A percentile compares a stretch with the other conserved stretches of the same genome.
These are phyloP conservation scores for Botrytis fabae DNA, from an alignment of 2,329 filamentous ascomycete genomes.

Conservation along the genomic window DNA sequence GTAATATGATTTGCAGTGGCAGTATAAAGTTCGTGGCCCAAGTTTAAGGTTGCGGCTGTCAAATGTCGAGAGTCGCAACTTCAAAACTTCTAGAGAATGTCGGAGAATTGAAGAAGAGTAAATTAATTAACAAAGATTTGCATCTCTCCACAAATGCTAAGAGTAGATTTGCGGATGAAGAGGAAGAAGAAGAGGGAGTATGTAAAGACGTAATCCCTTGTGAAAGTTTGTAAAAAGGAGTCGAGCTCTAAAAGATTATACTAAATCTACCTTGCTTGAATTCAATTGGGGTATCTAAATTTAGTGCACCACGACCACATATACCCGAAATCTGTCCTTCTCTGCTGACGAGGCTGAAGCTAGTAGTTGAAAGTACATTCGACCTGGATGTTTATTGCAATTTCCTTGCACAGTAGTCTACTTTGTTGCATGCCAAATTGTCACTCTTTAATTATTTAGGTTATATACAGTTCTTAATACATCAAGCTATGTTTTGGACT, in stretches of 20 bases:
- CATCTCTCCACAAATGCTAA: slow-evolving; percentile 35
- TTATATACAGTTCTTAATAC: not conserved
- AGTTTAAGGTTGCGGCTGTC: slow-evolving; percentile 10
- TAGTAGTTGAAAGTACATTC: not conserved
- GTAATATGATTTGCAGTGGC: slow-evolving; percentile 3
- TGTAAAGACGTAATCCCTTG: slow-evolving; percentile 21
- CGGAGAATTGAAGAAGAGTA: slow-evolving; percentile 5
- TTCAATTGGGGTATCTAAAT: slow-evolving; percentile 21
- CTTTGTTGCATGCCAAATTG: not conserved
- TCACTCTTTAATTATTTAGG: no score
- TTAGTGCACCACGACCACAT: slow-evolving; percentile 15
- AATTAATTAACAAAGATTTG: slow-evolving; percentile 34
- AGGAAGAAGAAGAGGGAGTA: slow-evolving; percentile 10
- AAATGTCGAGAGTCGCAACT: slow-evolving; percentile 14
- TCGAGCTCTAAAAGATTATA: slow-evolving; percentile 17
- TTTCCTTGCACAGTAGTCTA: not conserved
- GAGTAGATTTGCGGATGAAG: slow-evolving; percentile 15
- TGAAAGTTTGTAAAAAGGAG: slow-evolving; percentile 22
- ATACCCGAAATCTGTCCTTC: slow-evolving; percentile 25
- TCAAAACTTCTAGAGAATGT: slow-evolving; percentile 15
- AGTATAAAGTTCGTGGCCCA: slow-evolving; percentile 20
- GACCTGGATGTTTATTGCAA: not conserved
- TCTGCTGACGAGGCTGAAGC: slow-evolving; percentile 23
- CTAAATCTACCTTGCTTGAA: slow-evolving; percentile 22
- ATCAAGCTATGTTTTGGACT: not conserved